These are phyloP conservation scores for Ustilago trichophora DNA, from an alignment of 1,284 basidiomycete species.

Conservation along the genomic window DNA sequence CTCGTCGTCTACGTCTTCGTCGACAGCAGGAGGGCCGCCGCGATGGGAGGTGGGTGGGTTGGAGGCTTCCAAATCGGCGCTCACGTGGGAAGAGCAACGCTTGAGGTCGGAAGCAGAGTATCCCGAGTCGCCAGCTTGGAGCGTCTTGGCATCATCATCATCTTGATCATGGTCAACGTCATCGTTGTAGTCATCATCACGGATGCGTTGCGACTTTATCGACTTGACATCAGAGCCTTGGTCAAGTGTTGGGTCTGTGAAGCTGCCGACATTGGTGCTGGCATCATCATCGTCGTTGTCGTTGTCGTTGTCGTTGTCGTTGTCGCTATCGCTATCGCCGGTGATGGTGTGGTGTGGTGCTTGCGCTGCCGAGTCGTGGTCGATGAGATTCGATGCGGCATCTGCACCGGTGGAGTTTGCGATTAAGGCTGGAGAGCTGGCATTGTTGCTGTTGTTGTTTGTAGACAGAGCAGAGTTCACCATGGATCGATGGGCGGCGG, in stretches of 20 bases:
- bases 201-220: constrained; percentile 6
- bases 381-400: constrained; percentile 6
- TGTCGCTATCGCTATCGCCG: constrained; percentile 15
- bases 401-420: not conserved
- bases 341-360: constrained; percentile 36
- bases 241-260: constrained; percentile 8
- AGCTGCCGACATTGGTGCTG: constrained; percentile 33
- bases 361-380: constrained; percentile 12
- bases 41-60: constrained; percentile 4
- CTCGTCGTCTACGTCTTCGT: constrained; percentile 29
- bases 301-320: constrained; percentile 2
- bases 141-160: constrained; percentile 22
- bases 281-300: constrained; percentile 14
- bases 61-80: constrained; percentile 15
- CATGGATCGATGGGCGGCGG: constrained; percentile 12
- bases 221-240: constrained; percentile 8
- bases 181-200: constrained; percentile 13
- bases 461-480: constrained; percentile 7
- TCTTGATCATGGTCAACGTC: constrained; percentile 8
- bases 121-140: constrained; percentile 17
- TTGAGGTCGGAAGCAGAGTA: constrained; percentile 22
- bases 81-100: not conserved
- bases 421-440: constrained; percentile 19
- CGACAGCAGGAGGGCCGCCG: not conserved
- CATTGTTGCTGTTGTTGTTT: constrained; percentile 8